Base-by-base conservation (phyloP, 2,329 filamentous ascomycete species). In the Aureobasidium sp. region DNA sequence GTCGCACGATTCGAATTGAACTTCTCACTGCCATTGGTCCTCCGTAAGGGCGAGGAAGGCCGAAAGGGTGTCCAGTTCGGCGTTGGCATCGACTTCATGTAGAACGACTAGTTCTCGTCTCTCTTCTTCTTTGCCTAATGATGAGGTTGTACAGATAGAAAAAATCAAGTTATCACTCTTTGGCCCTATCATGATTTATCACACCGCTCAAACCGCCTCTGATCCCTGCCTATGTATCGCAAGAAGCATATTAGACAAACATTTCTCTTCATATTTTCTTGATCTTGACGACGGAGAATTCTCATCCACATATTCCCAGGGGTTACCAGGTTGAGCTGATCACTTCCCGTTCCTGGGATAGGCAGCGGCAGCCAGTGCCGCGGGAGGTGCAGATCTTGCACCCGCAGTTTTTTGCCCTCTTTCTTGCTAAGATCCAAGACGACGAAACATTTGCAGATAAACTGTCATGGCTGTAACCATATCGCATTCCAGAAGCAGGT, bases 71-170 rank as follows among this genome's bases (percentile, higher is more conserved):
- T 99, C 66, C 91, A 94, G 73, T 87, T 99, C 69, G 94, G 94
- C n/a, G 90, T 99, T 44, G 94, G 94, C 54, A 91, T 99, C 71
- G 95, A 90, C 77, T 97, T 99, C 73, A 77, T 97, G 81, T 97
- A 88, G 66, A 65, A 56, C 42, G 19, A 42, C 29, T 47, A 45
- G 44, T 50, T 45, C 27, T 31, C 35, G 11, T 12, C 24, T n/a
- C 27, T 24, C 14, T 31, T 50, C 14, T 42, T 37, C 22, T 45
- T 48, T 29, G 24, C 42, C 44, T 47, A 37, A 57, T 57, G 19
- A 47, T 45, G 39, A 45, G 42, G 19, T 59, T 59, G 54, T 59
- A 60, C 57, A 49, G 45, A 60, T 50, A 52, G 57, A 60, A 60
- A 60, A 47, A 48, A 12, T 50, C 29, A 39, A 57, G 53, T 14